Base-by-base conservation (phyloP, 805 yeast genomes). In the Myxozyma melibiosi region DNA sequence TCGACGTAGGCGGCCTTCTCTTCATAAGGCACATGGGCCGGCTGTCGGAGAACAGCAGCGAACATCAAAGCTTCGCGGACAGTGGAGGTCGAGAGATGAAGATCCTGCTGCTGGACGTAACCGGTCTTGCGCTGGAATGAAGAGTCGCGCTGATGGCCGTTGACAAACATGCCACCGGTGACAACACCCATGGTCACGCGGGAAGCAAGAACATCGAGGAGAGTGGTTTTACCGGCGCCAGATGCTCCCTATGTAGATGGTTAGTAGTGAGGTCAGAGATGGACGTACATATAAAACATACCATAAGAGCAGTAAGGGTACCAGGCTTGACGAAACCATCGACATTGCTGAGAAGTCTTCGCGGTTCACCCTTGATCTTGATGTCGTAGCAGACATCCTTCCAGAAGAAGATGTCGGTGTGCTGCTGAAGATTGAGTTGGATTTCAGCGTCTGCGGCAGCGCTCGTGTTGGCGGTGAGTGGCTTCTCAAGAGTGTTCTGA, bases 301-400 rank as follows among this genome's bases (percentile, higher is more conserved):
- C 88, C 86, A 83, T 83, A 50, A 84, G 72, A 3, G 94, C 94
- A 51, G 92, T 87, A 67, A 87, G 74, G 44, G 90, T 85, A 63
- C 91, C 91, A 9, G 91, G 91, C 68, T 85, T 84, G 41, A 86
- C 90, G 87, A 88, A 86, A 48, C 92, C 94, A 68, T 85, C 88
- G 54, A 87, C 88, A 59, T 80, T 78, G 59, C 77, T 76, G 67
- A 86, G 73, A 59, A 86, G 80, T 58, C 84, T 76, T 67, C 90
- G 77, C 28, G 81, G 76, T 59, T 81, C 88, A 38, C 72, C 71
- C 67, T 84, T 83, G 64, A 84, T 83, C 66, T 81, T 78, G 56
- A 87, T 83, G 61, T 84, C 86, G 68, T 86, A 87, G 67, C 85
- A 80, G 42, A 87, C 83, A 67, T 87, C 80, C 71, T 82, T 81